These are phyloP conservation scores for Neofusicoccum sp. DNA, from an alignment of 2,329 filamentous ascomycete species.

Conservation along the genomic window DNA sequence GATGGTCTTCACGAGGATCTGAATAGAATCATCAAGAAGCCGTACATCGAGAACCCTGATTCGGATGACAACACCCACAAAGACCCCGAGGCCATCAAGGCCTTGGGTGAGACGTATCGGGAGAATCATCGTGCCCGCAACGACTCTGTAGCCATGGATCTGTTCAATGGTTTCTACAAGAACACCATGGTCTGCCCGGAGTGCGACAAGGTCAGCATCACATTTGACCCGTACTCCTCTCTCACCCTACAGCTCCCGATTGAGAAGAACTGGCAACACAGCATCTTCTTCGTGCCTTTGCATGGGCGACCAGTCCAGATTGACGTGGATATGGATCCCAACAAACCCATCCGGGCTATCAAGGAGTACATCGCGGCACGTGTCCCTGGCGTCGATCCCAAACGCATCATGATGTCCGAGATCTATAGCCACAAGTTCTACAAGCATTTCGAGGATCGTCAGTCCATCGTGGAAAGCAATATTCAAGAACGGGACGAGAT, in stretches of 20 bases:
- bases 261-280: slow-evolving; percentile 75
- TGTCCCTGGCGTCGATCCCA: slow-evolving; percentile 49
- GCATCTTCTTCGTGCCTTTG: slow-evolving; percentile 74
- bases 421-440: slow-evolving; percentile 83
- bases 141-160: slow-evolving; percentile 89
- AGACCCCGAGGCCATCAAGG: slow-evolving; percentile 73
- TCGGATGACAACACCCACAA: slow-evolving; percentile 95
- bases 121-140: slow-evolving; percentile 89
- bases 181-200: slow-evolving; percentile 90
- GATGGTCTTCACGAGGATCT: slow-evolving; percentile 94
- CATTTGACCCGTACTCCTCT: slow-evolving; percentile 96
- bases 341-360: slow-evolving; percentile 64
- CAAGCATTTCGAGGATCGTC: slow-evolving; percentile 72
- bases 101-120: slow-evolving; percentile 86
- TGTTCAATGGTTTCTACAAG: slow-evolving; percentile 98
- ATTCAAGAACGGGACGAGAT: slow-evolving; percentile 64
- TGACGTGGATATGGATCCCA: slow-evolving; percentile 76
- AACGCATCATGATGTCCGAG: slow-evolving; percentile 75
- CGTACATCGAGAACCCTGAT: slow-evolving; percentile 95
- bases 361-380: slow-evolving; percentile 63
- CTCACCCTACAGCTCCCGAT: slow-evolving; percentile 87
- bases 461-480: slow-evolving; percentile 64
- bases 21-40: slow-evolving; percentile 91
- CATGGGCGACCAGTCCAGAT: slow-evolving; percentile 69
- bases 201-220: slow-evolving; percentile 95